A percentile compares a stretch with the other conserved stretches of the same genome.
phyloP scores from a whole-genome alignment of 768 basidiomycete genomes.

The Butyriboletus loyo region DNA sequence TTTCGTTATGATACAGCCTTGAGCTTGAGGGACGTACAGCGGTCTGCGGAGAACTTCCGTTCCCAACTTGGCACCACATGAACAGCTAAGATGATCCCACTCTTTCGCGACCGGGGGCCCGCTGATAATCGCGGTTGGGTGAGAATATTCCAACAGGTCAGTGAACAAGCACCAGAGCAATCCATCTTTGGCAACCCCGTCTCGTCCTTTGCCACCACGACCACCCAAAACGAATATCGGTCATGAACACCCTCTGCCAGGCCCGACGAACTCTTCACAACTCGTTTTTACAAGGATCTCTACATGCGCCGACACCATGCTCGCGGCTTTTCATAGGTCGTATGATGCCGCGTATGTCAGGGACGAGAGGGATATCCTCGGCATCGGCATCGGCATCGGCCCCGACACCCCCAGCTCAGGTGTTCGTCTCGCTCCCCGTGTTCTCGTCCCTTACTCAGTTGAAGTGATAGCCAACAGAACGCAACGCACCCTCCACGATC shows the following conservation, averaged over 20 bases:
- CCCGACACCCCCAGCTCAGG: slow-evolving; percentile 7
- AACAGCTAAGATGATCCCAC: too few relatives aligned
- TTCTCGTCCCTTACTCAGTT: slow-evolving; percentile 23
- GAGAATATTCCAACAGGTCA: background rate
- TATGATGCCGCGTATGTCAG: background rate
- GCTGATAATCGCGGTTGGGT: slow-evolving; percentile 4
- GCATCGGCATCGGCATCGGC: background rate
- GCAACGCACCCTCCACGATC: slow-evolving; percentile 47
- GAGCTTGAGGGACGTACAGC: background rate
- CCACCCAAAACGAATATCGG: background rate
- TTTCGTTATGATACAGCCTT: background rate
- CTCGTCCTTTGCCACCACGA: background rate
- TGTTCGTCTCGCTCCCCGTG: slow-evolving; percentile 17
- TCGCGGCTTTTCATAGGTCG: slow-evolving; percentile 1
- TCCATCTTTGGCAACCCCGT: slow-evolving; percentile 13
- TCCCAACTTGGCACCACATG: background rate
- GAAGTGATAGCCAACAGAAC: slow-evolving; percentile 23
- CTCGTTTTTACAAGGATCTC: slow-evolving; percentile 17
- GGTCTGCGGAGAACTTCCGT: background rate
- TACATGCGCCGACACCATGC: background rate
- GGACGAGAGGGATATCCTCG: slow-evolving; percentile 14
- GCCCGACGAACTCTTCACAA: slow-evolving; percentile 22
- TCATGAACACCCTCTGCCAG: slow-evolving; percentile 22
- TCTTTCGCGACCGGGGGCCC: background rate
- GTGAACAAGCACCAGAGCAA: background rate